Percentiles rank a stretch among this genome's conserved stretches.
These are phyloP conservation scores for Cyclostephanos tholiformis DNA, from an alignment of 108 stramenopile genomes.

Conservation along the genomic window DNA sequence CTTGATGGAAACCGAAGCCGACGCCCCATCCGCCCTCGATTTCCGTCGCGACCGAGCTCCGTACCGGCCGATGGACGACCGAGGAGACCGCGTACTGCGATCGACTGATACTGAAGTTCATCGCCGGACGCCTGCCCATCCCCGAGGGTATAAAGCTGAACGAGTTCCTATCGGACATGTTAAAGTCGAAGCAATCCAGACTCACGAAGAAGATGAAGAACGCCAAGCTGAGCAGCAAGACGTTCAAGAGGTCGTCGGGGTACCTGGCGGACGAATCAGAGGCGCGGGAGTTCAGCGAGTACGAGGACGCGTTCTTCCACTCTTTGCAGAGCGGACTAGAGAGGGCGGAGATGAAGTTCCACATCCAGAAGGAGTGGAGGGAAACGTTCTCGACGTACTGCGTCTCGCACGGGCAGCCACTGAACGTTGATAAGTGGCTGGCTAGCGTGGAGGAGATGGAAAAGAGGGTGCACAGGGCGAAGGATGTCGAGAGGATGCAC, in stretches of 20 bases:
- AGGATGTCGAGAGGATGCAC: slow-evolving; percentile 76
- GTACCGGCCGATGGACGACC: slow-evolving; percentile 84
- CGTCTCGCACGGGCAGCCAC: slow-evolving; percentile 56
- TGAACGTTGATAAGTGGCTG: slow-evolving; percentile 82
- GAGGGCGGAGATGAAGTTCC: slow-evolving; percentile 79
- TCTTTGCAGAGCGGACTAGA: slow-evolving; percentile 65
- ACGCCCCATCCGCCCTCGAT: not conserved
- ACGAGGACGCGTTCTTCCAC: slow-evolving; percentile 71
- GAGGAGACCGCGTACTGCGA: slow-evolving; percentile 84
- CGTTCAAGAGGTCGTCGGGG: slow-evolving; percentile 52
- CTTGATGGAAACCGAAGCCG: not conserved
- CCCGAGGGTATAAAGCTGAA: slow-evolving; percentile 79
- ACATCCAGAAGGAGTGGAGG: slow-evolving; percentile 85
- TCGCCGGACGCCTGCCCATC: slow-evolving; percentile 70
- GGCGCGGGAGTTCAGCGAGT: slow-evolving; percentile 65
- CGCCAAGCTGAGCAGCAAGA: slow-evolving; percentile 73
- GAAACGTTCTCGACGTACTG: slow-evolving; percentile 77
- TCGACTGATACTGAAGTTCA: slow-evolving; percentile 77
- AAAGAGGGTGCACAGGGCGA: slow-evolving; percentile 64
- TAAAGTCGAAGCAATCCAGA: slow-evolving; percentile 84
- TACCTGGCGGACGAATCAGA: slow-evolving; percentile 53
- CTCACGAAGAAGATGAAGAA: slow-evolving; percentile 93
- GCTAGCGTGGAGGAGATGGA: slow-evolving; percentile 86
- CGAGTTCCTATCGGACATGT: slow-evolving; percentile 79
- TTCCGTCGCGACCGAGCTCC: slow-evolving; percentile 22